These are phyloP conservation scores for Tubosaeta sp. DNA, from an alignment of 768 basidiomycete genomes.

Conservation along the genomic window DNA sequence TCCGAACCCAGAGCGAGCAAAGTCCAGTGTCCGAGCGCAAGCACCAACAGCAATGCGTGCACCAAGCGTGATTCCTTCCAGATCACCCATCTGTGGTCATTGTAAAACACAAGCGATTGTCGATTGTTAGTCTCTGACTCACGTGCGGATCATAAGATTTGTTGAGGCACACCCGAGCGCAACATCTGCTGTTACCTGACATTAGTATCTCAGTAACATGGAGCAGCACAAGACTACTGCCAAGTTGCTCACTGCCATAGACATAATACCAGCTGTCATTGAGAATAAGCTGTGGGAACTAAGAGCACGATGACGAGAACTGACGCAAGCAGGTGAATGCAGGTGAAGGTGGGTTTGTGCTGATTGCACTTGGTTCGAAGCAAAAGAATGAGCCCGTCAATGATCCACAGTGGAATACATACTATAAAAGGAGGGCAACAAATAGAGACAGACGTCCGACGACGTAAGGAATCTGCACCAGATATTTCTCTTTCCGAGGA, in stretches of 20 bases:
- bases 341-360: background rate
- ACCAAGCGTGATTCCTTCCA: constrained; percentile 20
- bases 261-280: constrained; percentile 3
- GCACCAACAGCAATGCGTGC: constrained; percentile 8
- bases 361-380: constrained; percentile 6
- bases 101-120: background rate
- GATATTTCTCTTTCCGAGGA: background rate
- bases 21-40: constrained; percentile 22
- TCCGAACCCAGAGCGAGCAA: constrained; percentile 13
- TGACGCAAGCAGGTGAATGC: constrained; percentile 15
- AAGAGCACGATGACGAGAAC: background rate
- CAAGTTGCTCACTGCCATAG: constrained; percentile 11
- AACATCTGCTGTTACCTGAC: constrained; percentile 14
- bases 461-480: constrained; percentile 21
- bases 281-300: background rate
- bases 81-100: constrained; percentile 22
- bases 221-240: background rate
- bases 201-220: background rate
- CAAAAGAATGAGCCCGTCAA: background rate
- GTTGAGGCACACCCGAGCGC: constrained; percentile 16
- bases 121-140: background rate
- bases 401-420: background rate
- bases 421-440: constrained; percentile 16
- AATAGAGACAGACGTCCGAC: constrained; percentile 18
- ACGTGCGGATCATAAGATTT: constrained; percentile 30